Evolutionary conservation across 306 rosid species (phyloP).

Genomic region (Alnus glutinosa): DNA sequence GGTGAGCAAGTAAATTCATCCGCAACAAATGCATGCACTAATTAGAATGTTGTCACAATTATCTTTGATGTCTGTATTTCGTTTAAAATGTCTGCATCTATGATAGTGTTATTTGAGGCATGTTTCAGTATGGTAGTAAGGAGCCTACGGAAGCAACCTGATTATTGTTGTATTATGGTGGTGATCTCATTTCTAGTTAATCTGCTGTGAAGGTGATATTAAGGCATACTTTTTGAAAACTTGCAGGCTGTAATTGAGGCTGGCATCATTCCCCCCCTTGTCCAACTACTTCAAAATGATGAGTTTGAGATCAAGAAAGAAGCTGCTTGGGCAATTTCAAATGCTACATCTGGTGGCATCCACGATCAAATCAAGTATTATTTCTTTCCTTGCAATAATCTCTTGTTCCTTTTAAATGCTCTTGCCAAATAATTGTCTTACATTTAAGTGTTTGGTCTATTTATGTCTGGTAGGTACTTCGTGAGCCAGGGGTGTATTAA

Average conservation of each 20-base stretch:
- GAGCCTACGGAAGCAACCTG: not conserved
- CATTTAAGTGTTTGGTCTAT: conserved; percentile 10
- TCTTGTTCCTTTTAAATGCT: not conserved
- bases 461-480: conserved; percentile 56
- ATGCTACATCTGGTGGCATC: conserved; percentile 92
- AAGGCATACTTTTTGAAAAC: not conserved
- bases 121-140: not conserved
- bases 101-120: not conserved
- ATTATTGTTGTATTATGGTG: not conserved
- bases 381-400: not conserved
- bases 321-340: conserved; percentile 96
- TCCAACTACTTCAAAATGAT: conserved; percentile 82
- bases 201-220: not conserved
- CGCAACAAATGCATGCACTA: not conserved
- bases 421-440: not conserved
- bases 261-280: conserved; percentile 68
- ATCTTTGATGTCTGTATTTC: not conserved
- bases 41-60: not conserved
- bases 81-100: not conserved
- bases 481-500: conserved; percentile 80
- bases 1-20: conserved; percentile 41
- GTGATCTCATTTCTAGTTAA: not conserved
- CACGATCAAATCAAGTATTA: conserved; percentile 76
- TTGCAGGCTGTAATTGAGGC: conserved; percentile 78
- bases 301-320: conserved; percentile 94